A percentile compares a stretch with the other conserved stretches of the same genome.
phyloP scores from a whole-genome alignment of 2,329 filamentous ascomycete species.

The Colletotrichum gloeosporioides region DNA sequence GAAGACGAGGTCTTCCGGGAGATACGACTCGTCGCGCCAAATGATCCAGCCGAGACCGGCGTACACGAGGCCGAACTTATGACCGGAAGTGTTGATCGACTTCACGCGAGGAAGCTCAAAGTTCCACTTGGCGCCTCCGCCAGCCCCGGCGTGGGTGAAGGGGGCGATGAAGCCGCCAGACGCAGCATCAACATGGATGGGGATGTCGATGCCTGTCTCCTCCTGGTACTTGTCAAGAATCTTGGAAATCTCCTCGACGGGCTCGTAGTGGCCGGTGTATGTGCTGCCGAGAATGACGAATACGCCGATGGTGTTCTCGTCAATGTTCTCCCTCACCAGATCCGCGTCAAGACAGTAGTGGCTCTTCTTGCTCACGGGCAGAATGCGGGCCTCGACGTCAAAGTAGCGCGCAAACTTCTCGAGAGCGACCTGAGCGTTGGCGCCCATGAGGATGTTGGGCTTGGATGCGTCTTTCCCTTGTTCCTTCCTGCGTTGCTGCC shows the following conservation, averaged over 20 bases:
- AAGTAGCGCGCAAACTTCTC: slow-evolving; percentile 79
- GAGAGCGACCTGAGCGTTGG: slow-evolving; percentile 75
- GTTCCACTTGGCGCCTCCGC: slow-evolving; percentile 63
- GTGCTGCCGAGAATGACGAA: slow-evolving; percentile 76
- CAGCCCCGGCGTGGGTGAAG: slow-evolving; percentile 61
- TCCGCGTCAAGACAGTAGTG: slow-evolving; percentile 67
- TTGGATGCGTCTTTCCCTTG: slow-evolving; percentile 67
- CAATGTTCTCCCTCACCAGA: slow-evolving; percentile 69
- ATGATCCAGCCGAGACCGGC: slow-evolving; percentile 74
- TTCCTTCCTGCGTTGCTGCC: slow-evolving; percentile 67
- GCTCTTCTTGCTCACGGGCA: slow-evolving; percentile 66
- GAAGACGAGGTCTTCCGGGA: slow-evolving; percentile 73
- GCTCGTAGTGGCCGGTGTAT: slow-evolving; percentile 77
- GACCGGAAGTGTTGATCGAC: slow-evolving; percentile 69
- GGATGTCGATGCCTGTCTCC: slow-evolving; percentile 67
- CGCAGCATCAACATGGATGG: slow-evolving; percentile 71
- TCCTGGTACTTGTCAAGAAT: slow-evolving; percentile 68
- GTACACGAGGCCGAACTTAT: slow-evolving; percentile 69
- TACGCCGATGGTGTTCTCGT: slow-evolving; percentile 80
- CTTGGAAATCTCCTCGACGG: slow-evolving; percentile 70
- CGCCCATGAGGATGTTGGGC: slow-evolving; percentile 78
- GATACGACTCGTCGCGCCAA: slow-evolving; percentile 68
- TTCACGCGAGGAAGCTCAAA: slow-evolving; percentile 67
- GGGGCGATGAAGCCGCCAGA: slow-evolving; percentile 68
- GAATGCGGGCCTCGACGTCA: slow-evolving; percentile 71